Conservation (phyloP, 345 rosid species). For the Triadica sebifera region DNA sequence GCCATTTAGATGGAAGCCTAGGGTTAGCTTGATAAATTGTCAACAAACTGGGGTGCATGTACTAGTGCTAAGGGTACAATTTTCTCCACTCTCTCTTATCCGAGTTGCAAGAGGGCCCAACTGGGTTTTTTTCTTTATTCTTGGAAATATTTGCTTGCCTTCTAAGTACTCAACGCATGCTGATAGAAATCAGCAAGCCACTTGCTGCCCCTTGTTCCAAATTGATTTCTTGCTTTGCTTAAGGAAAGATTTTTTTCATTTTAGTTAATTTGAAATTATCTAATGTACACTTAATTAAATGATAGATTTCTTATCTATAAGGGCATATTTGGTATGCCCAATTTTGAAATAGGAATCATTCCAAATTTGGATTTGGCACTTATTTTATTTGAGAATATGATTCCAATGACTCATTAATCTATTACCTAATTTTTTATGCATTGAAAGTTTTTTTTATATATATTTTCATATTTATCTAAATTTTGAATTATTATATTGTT, state of each 20-base stretch:
- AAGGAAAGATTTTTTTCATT: background rate
- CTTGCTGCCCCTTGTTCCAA: background rate
- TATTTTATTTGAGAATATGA: too few relatives aligned
- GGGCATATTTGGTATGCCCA: too few relatives aligned
- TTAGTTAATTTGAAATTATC: background rate
- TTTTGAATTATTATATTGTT: too few relatives aligned
- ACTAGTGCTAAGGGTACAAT: background rate
- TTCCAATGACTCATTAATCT: too few relatives aligned
- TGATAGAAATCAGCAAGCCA: too few relatives aligned
- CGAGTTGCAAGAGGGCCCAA: background rate
- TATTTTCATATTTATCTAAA: too few relatives aligned
- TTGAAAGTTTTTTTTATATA: too few relatives aligned
- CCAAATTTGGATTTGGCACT: too few relatives aligned
- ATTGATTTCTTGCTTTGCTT: background rate
- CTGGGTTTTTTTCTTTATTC: background rate
- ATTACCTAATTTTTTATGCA: too few relatives aligned
- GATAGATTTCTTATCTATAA: background rate
- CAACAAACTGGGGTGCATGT: background rate
- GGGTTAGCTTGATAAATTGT: background rate
- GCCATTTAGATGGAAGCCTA: background rate
- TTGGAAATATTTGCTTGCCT: background rate
- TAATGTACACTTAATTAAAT: background rate
- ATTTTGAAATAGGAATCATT: too few relatives aligned
- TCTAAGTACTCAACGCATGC: background rate
- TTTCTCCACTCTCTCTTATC: slow-evolving; percentile 2